Base-by-base conservation (phyloP, 345 rosid genomes). In the Citrus inodora region DNA sequence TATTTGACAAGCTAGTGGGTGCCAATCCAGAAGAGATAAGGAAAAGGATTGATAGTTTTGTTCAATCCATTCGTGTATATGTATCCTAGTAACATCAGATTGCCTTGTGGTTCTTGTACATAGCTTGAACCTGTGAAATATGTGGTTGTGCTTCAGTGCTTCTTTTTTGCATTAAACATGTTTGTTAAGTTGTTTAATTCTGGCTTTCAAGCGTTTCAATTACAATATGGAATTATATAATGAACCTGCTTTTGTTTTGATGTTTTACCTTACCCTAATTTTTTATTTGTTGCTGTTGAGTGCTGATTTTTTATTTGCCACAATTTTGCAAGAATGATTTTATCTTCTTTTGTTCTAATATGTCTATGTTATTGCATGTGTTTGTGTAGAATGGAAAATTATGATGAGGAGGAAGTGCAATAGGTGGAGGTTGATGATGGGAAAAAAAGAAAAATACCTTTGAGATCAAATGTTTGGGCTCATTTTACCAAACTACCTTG, bases 11-110 rank as follows among this genome's bases (percentile, higher is more conserved):
- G 86, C 66, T 93, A 21, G 95, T 95, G 38, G 99, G 99, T 16
- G 98, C 97, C 4, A 92, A 95, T 74, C 97, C 94, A 9, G 97
- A 88, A 61, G 97, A 93, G 90, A 89, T 93, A 51, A 92, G 88
- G 97, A 92, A 85, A 87, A 85, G 93, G 91, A 81, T 91, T 70
- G 90, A 88, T 33, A 68, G 83, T 65, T 93, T 95, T 22, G 88
- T 91, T 46, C 92, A 91, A 62, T 79, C 97, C 76, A 30, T 84
- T 76, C 89, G 90, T 4, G 32, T 28, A 19, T 17, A 27, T 11
- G 81, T 82, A 21, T 89, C 89, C 27, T 82, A 83, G 78, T 19
- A 4, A 14, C 14, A 21, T 55, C 6, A 42, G 70, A 7, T 32
- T 63, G 33, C 21, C 28, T 16, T 72, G 32, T 62, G 48, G 7